A percentile compares a stretch with the other conserved stretches of the same genome.
Evolutionary conservation across 306 rosid genomes (phyloP).

Genomic region (Cicer judaicum): DNA sequence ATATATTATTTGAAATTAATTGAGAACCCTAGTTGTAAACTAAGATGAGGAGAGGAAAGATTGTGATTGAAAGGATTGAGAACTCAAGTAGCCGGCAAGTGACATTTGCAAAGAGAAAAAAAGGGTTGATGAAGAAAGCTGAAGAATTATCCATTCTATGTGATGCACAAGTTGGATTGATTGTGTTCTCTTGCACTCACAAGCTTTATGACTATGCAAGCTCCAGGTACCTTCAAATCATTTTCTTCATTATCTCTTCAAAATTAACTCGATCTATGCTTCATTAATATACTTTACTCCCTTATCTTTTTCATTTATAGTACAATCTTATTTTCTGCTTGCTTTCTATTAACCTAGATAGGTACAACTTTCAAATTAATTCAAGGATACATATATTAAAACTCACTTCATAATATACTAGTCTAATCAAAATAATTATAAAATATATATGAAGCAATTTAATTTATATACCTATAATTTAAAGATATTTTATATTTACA

Average conservation of each 20-base stretch:
- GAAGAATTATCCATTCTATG: constrained; percentile 52
- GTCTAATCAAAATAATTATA: no score
- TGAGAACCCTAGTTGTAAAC: constrained; percentile 31
- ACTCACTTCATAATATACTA: no score
- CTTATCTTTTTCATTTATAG: no score
- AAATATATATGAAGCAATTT: no score
- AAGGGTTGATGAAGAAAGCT: constrained; percentile 54
- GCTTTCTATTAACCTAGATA: no score
- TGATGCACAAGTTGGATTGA: constrained; percentile 54
- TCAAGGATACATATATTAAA: no score
- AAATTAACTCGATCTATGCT: no score
- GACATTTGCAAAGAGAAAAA: constrained; percentile 56
- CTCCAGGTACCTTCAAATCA: constrained; percentile 39
- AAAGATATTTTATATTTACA: no score
- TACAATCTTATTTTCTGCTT: no score
- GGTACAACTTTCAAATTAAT: no score
- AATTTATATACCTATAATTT: no score
- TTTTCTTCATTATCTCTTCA: neutral
- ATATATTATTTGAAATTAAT: constrained; percentile 9
- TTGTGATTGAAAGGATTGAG: constrained; percentile 45
- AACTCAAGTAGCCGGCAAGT: constrained; percentile 50
- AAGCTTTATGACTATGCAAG: constrained; percentile 53
- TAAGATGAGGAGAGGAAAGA: constrained; percentile 52
- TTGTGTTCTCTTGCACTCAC: constrained; percentile 49
- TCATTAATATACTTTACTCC: no score